These are phyloP conservation scores for Ascochyta koolunga DNA, from an alignment of 2,329 filamentous ascomycete species.

Conservation along the genomic window DNA sequence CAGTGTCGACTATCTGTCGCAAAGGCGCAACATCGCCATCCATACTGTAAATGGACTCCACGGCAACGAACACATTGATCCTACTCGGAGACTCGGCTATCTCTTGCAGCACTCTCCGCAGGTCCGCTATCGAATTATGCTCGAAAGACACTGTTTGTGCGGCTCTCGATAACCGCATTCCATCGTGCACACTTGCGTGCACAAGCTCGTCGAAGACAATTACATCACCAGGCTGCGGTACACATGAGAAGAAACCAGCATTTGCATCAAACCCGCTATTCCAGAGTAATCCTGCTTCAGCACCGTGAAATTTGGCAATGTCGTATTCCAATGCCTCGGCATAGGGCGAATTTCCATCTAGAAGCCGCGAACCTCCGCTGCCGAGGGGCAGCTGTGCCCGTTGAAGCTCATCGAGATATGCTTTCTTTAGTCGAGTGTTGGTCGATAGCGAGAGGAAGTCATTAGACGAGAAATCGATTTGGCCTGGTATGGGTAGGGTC, in stretches of 20 bases:
- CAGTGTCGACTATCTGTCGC: slow-evolving; percentile 62
- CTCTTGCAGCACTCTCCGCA: slow-evolving; percentile 51
- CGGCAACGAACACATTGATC: slow-evolving; percentile 41
- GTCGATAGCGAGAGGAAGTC: slow-evolving; percentile 67
- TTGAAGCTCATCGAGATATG: slow-evolving; percentile 56
- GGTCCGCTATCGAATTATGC: slow-evolving; percentile 60
- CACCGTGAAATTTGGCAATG: slow-evolving; percentile 66
- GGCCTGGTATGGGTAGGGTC: slow-evolving; percentile 38
- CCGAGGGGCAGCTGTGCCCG: slow-evolving; percentile 54
- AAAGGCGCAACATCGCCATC: slow-evolving; percentile 76
- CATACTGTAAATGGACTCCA: slow-evolving; percentile 71
- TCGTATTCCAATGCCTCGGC: slow-evolving; percentile 63
- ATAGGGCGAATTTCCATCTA: slow-evolving; percentile 69
- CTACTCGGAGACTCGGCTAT: slow-evolving; percentile 27
- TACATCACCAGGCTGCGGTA: slow-evolving; percentile 55
- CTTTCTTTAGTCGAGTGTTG: slow-evolving; percentile 53
- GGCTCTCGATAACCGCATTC: slow-evolving; percentile 68
- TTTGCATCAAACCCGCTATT: slow-evolving; percentile 63
- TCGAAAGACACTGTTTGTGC: slow-evolving; percentile 56
- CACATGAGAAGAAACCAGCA: slow-evolving; percentile 53
- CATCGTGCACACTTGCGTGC: slow-evolving; percentile 80
- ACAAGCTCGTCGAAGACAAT: slow-evolving; percentile 75
- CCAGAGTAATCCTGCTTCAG: slow-evolving; percentile 63
- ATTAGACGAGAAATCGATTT: slow-evolving; percentile 68
- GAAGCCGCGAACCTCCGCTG: slow-evolving; percentile 65